These are phyloP conservation scores for Candida jianshihensis DNA, from an alignment of 805 yeast species.

Conservation along the genomic window DNA sequence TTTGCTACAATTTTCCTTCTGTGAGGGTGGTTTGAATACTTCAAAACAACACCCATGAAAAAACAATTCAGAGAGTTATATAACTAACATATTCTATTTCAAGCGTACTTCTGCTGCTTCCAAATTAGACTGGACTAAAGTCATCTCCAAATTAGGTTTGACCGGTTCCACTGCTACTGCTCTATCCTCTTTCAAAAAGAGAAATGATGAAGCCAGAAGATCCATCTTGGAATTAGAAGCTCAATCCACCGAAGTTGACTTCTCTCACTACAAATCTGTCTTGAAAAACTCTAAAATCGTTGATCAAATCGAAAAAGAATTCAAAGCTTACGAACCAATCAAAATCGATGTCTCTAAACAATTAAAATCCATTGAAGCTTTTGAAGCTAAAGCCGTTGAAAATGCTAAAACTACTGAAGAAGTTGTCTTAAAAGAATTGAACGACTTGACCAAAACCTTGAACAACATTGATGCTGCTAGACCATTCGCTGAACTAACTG, in stretches of 20 bases:
- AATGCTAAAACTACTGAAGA: slow-evolving; percentile 92
- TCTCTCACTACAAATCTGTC: slow-evolving; percentile 66
- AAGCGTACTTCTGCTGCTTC: slow-evolving; percentile 52
- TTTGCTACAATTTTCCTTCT: background rate
- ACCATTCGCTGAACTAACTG: slow-evolving; percentile 95
- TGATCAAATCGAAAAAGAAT: slow-evolving; percentile 72
- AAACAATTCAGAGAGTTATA: background rate
- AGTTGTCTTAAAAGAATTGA: slow-evolving; percentile 79
- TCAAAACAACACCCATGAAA: background rate
- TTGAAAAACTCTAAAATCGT: slow-evolving; percentile 79
- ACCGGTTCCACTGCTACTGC: slow-evolving; percentile 89
- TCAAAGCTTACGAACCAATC: slow-evolving; percentile 71
- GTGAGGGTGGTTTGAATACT: background rate
- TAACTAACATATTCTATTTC: background rate
- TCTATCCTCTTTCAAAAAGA: slow-evolving; percentile 89
- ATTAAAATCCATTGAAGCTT: slow-evolving; percentile 84
- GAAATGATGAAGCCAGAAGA: slow-evolving; percentile 96
- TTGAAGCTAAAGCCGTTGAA: slow-evolving; percentile 91
- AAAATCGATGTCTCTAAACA: slow-evolving; percentile 84
- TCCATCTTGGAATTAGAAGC: slow-evolving; percentile 60
- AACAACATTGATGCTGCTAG: slow-evolving; percentile 93
- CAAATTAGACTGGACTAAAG: slow-evolving; percentile 93
- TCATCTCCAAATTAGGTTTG: slow-evolving; percentile 81
- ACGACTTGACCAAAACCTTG: slow-evolving; percentile 80
- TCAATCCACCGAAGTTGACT: slow-evolving; percentile 77